Conservation (phyloP, 805 yeast species). For the Candida arabinofermentans region DNA sequence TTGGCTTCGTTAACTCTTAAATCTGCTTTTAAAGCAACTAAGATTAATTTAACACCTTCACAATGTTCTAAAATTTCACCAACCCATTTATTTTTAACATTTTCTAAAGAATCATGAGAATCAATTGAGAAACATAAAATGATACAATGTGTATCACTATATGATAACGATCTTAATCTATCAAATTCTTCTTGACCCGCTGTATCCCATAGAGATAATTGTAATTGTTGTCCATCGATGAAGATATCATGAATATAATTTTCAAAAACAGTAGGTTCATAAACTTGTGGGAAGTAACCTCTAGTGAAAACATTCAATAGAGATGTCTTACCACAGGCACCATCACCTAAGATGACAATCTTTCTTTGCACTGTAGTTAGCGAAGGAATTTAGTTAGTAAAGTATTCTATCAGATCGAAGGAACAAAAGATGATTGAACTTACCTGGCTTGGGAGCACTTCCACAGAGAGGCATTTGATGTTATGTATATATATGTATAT, state of each 20-base stretch:
- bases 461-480: conserved; percentile 45
- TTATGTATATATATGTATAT: too few relatives aligned
- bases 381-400: neutral
- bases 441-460: conserved; percentile 40
- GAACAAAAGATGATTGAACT: conserved; percentile 3
- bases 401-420: neutral
- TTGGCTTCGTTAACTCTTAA: conserved; percentile 60
- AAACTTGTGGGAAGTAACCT: conserved; percentile 97
- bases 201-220: conserved; percentile 94
- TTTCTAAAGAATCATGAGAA: conserved; percentile 89
- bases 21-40: conserved; percentile 94
- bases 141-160: conserved; percentile 94
- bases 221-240: conserved; percentile 90
- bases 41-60: conserved; percentile 89
- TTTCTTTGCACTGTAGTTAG: conserved; percentile 73
- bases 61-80: conserved; percentile 96
- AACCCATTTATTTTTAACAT: conserved; percentile 95
- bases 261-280: conserved; percentile 97
- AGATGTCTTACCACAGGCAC: conserved; percentile 98
- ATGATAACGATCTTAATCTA: conserved; percentile 84
- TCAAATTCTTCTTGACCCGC: conserved; percentile 99
- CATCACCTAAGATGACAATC: conserved; percentile 93
- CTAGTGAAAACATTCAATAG: conserved; percentile 91
- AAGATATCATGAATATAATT: conserved; percentile 96
- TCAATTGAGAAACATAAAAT: conserved; percentile 96